Conservation (phyloP, 257 asterid species). For the Marsdenia floribunda region DNA sequence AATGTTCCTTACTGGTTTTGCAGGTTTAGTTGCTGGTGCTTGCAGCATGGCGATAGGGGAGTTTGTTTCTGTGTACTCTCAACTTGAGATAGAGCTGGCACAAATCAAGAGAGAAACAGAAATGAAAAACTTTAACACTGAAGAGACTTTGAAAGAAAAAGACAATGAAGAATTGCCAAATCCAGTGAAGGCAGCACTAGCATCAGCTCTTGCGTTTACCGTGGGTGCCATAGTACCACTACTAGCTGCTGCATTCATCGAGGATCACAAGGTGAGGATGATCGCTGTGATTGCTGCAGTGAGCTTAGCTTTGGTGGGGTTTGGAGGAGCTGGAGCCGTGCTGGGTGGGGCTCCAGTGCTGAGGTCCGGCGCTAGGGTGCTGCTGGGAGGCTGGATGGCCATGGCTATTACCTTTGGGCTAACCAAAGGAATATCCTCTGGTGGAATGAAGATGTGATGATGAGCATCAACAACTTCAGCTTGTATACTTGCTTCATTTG, state of each 20-base stretch:
- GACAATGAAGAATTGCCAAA: slow-evolving; percentile 46
- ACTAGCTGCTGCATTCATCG: slow-evolving; percentile 55
- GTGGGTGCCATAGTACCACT: slow-evolving; percentile 58
- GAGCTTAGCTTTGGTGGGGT: slow-evolving; percentile 44
- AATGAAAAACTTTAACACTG: slow-evolving; percentile 9
- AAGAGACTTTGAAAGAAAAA: not conserved
- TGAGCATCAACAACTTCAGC: not conserved
- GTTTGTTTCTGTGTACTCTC: slow-evolving; percentile 63
- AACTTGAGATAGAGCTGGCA: slow-evolving; percentile 56
- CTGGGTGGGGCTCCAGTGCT: slow-evolving; percentile 42
- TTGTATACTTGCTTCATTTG: not conserved
- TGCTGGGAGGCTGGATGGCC: slow-evolving; percentile 76
- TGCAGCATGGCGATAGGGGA: slow-evolving; percentile 88
- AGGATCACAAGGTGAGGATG: slow-evolving; percentile 38
- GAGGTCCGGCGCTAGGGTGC: slow-evolving; percentile 45
- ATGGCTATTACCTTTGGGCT: slow-evolving; percentile 73
- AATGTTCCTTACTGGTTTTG: slow-evolving; percentile 57
- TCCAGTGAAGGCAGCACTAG: slow-evolving; percentile 60
- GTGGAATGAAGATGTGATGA: slow-evolving; percentile 38
- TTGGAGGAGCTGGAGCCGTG: slow-evolving; percentile 57
- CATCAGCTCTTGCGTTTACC: slow-evolving; percentile 59
- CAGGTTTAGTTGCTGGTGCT: slow-evolving; percentile 64
- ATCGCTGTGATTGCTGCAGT: slow-evolving; percentile 44
- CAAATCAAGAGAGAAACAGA: slow-evolving; percentile 44
- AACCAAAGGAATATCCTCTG: slow-evolving; percentile 44